Conservation (phyloP, 345 rosid species). For the Kandelia obovata region DNA sequence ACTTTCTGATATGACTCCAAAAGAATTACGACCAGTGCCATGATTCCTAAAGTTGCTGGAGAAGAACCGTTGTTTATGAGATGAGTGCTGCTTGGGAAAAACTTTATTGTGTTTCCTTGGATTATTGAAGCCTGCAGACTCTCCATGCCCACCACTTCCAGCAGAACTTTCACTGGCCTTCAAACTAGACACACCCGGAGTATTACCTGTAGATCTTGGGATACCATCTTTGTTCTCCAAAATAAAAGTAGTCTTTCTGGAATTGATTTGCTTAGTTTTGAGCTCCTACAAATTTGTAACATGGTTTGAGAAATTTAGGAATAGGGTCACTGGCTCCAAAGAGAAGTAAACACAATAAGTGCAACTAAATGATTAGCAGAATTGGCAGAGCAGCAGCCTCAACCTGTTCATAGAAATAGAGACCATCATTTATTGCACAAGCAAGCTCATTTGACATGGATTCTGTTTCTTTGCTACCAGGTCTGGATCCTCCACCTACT, state of each 20-base stretch:
- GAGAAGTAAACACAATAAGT: neutral
- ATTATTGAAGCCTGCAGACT: constrained; percentile 44
- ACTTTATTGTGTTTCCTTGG: constrained; percentile 63
- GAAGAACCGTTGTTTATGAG: constrained; percentile 70
- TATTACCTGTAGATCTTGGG: constrained; percentile 33
- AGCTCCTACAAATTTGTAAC: constrained; percentile 55
- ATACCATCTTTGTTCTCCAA: constrained; percentile 59
- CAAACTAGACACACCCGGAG: constrained; percentile 39
- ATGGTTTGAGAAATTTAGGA: constrained; percentile 12
- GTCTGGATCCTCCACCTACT: constrained; percentile 43
- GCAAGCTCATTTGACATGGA: constrained; percentile 75
- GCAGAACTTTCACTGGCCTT: constrained; percentile 46
- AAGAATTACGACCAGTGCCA: constrained; percentile 46
- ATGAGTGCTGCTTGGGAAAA: constrained; percentile 57
- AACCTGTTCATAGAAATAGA: constrained; percentile 93
- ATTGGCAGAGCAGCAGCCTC: constrained; percentile 3
- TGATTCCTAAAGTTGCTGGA: constrained; percentile 73
- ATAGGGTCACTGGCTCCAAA: neutral
- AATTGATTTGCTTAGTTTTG: constrained; percentile 51
- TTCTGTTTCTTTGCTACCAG: constrained; percentile 41
- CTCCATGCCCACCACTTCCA: constrained; percentile 51
- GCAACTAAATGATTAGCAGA: constrained; percentile 1
- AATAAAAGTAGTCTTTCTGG: constrained; percentile 46
- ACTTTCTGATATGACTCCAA: constrained; percentile 72
- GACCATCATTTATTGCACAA: constrained; percentile 84